Conservation (phyloP, 495 filamentous ascomycete species). For the Peziza echinospora region DNA sequence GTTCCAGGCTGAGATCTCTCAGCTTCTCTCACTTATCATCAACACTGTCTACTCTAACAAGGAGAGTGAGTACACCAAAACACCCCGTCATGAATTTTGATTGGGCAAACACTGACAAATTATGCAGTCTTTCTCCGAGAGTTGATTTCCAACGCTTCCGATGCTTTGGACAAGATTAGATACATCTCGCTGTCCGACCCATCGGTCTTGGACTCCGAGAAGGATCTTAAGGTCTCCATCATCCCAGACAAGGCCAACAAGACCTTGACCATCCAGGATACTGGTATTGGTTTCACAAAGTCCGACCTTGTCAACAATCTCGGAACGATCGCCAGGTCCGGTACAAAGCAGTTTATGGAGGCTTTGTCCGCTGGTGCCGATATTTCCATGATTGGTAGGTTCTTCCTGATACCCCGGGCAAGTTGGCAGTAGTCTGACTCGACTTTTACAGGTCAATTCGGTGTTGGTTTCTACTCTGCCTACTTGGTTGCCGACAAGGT, state of each 20-base stretch:
- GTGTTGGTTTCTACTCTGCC: conserved; percentile 99
- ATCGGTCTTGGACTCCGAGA: conserved; percentile 83
- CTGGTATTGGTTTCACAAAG: conserved; percentile 99
- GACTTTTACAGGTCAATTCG: conserved; percentile 51
- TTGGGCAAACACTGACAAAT: conserved; percentile 2
- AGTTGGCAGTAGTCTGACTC: no score
- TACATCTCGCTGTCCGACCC: conserved; percentile 95
- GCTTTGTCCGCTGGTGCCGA: conserved; percentile 93
- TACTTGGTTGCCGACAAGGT: conserved; percentile 97
- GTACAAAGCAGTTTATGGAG: conserved; percentile 99
- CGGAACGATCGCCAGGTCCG: conserved; percentile 94
- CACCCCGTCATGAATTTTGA: no score
- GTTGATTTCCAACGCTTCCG: conserved; percentile 89
- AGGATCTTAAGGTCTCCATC: conserved; percentile 96
- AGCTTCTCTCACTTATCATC: conserved; percentile 97
- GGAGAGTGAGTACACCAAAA: conserved; percentile 30
- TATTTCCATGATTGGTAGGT: conserved; percentile 88
- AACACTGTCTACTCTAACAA: conserved; percentile 99
- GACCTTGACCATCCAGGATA: conserved; percentile 85
- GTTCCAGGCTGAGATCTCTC: conserved; percentile 99
- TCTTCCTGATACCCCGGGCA: no score
- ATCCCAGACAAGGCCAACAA: conserved; percentile 90
- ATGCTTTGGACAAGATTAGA: conserved; percentile 98
- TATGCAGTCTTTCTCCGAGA: conserved; percentile 68
- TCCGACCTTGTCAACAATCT: conserved; percentile 99